Evolutionary conservation across 192 early-diverging fungal species (phyloP), one percentile per base, ranked within the genome.

Genomic region (Backusella tuberculispora): DNA sequence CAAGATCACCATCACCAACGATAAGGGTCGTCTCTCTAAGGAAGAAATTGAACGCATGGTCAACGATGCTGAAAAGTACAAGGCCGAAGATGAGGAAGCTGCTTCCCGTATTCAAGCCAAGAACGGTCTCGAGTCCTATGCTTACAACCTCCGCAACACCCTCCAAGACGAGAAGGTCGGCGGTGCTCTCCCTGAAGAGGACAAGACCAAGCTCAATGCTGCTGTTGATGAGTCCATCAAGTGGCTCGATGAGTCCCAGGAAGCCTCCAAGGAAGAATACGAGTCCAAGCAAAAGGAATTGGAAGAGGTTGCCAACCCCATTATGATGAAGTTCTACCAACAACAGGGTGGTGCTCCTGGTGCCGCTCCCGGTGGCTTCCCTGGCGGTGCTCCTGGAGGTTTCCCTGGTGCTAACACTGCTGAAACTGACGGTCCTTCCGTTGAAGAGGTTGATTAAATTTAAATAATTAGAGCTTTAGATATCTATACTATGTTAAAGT

Each of bases 1-100:
- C 90, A 98, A 95, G 90, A 97, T 98, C 85, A 97, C 96, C 85
- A 97, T 99, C 90, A 97, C 96, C 88, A 96, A 97, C 90, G 96
- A 97, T 90, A 97, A 97, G 91, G 96, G 96, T 81, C 66, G 66
- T 68, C 91, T 99, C 71, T 92, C 95, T 76, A 95, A 98, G 92
- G 96, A 97, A 81, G 95, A 97, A 80, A 98, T 99, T 80, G 96
- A 99, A 85, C 95, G 96, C 81, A 97, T 98, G 95, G 92, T 96
- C 37, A 76, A 83, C 76, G 93, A 96, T 48, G 95, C 93, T 79
- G 94, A 96, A 82, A 94, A 95, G 88, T 94, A 91, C 91, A 75
- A 72, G 73, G 95, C 96, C 80, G 89, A 94, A 83, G 95, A 97
- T 88, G 97, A 98, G 85, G 94, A 84, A 91, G 97, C 94, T 71